A percentile compares a stretch with the other conserved stretches of the same genome.
Conservation (phyloP, 257 asterid genomes). For the Przewalskia tangutica region DNA sequence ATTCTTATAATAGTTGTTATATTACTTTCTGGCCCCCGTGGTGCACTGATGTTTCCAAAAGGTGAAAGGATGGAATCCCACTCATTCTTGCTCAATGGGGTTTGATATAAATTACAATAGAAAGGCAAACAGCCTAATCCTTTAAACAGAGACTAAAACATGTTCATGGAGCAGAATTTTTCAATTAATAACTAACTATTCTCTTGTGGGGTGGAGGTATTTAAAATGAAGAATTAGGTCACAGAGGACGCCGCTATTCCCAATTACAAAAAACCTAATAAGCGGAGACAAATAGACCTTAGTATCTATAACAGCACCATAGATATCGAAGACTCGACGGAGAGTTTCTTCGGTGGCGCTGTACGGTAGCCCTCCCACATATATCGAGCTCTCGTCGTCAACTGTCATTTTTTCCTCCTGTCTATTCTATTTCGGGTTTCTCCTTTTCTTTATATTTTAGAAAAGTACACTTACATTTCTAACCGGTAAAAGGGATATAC, state of each 20-base stretch:
- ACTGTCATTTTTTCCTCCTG: slow-evolving; percentile 36
- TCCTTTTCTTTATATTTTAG: too few relatives aligned
- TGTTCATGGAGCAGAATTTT: neutral
- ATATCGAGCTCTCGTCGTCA: slow-evolving; percentile 58
- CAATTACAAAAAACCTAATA: neutral
- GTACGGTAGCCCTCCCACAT: slow-evolving; percentile 70
- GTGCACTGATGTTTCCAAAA: too few relatives aligned
- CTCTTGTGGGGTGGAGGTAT: neutral
- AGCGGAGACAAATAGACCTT: slow-evolving; percentile 36
- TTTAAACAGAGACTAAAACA: neutral
- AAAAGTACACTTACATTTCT: too few relatives aligned
- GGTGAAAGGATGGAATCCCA: too few relatives aligned
- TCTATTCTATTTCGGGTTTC: too few relatives aligned
- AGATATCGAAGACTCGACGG: slow-evolving; percentile 42
- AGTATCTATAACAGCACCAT: slow-evolving; percentile 57
- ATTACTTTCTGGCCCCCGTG: too few relatives aligned
- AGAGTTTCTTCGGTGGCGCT: slow-evolving; percentile 57
- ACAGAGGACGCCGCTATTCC: neutral
- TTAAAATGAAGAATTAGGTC: neutral
- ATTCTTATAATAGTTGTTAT: too few relatives aligned
- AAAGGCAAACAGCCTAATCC: neutral
- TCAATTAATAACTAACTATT: neutral
- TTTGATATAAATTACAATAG: neutral
- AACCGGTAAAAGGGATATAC: too few relatives aligned
- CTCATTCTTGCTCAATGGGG: neutral